Conservation (phyloP, 2,329 filamentous ascomycete genomes). For the Aspergillus glaucus region DNA sequence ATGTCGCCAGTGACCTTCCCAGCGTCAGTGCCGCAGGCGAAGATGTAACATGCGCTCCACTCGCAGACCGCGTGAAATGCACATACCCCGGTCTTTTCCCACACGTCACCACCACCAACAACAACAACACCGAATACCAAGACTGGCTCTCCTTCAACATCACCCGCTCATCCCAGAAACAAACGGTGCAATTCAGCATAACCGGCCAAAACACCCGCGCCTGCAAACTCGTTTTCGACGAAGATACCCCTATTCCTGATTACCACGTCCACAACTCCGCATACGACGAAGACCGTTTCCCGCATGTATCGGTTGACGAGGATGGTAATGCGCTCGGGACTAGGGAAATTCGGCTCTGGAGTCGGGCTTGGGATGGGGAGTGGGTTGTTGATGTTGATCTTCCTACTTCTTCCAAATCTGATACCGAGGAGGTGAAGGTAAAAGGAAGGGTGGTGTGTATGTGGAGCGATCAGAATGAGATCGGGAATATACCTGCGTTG, state of each 20-base stretch:
- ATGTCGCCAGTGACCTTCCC: constrained; percentile 64
- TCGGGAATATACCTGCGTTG: constrained; percentile 69
- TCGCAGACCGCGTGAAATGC: constrained; percentile 52
- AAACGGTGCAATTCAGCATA: constrained; percentile 57
- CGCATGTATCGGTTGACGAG: constrained; percentile 44
- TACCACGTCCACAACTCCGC: constrained; percentile 59
- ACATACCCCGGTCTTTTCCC: constrained; percentile 65
- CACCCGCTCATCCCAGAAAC: constrained; percentile 38
- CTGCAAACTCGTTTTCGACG: constrained; percentile 67
- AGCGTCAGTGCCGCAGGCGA: constrained; percentile 57
- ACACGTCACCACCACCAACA: constrained; percentile 48
- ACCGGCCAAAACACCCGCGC: constrained; percentile 68
- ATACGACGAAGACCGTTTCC: constrained; percentile 56
- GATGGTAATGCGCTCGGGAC: constrained; percentile 48
- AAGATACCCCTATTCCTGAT: constrained; percentile 57
- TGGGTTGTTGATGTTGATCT: constrained; percentile 73
- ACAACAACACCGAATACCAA: constrained; percentile 28
- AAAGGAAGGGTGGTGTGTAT: constrained; percentile 67
- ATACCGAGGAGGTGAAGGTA: constrained; percentile 36
- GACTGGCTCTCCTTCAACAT: constrained; percentile 66
- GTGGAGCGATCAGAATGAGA: constrained; percentile 78
- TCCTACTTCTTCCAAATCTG: background rate
- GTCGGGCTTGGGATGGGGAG: constrained; percentile 66
- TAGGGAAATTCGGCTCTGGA: constrained; percentile 70
- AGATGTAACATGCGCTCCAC: constrained; percentile 47